A percentile compares a stretch with the other conserved stretches of the same genome.
Conservation (phyloP, 495 filamentous ascomycete species). For the Cercophora samala region DNA sequence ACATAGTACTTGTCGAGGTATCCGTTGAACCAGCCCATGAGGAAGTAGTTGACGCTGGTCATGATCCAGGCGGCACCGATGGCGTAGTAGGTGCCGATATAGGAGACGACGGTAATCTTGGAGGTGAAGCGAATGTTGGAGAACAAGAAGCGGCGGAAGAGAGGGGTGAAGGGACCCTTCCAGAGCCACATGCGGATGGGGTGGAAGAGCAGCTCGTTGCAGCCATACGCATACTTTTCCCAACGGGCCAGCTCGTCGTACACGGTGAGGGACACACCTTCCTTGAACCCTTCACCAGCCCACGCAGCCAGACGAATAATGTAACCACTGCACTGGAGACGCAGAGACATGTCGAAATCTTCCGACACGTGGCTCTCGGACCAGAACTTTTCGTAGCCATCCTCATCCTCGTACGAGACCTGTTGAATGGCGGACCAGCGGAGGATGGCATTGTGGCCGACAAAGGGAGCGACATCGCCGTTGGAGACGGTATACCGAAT, state of each 20-base stretch:
- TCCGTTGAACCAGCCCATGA: constrained; percentile 71
- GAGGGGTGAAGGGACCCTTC: constrained; percentile 67
- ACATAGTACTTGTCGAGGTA: constrained; percentile 74
- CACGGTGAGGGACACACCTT: constrained; percentile 79
- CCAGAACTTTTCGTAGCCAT: constrained; percentile 77
- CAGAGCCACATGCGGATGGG: constrained; percentile 63
- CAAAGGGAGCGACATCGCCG: constrained; percentile 79
- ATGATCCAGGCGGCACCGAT: constrained; percentile 77
- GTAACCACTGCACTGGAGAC: constrained; percentile 69
- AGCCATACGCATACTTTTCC: constrained; percentile 89
- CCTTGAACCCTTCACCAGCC: constrained; percentile 74
- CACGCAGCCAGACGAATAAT: constrained; percentile 72
- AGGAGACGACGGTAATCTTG: constrained; percentile 77
- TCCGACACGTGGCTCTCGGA: constrained; percentile 79
- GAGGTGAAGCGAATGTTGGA: constrained; percentile 73
- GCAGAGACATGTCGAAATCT: constrained; percentile 83
- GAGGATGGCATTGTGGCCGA: constrained; percentile 75
- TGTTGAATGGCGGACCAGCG: constrained; percentile 77
- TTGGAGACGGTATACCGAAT: constrained; percentile 77
- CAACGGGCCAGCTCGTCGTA: constrained; percentile 81
- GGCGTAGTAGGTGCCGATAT: constrained; percentile 86
- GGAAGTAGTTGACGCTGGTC: constrained; percentile 73
- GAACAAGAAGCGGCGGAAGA: constrained; percentile 68
- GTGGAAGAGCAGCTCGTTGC: constrained; percentile 77
- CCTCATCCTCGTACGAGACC: constrained; percentile 64